These are phyloP conservation scores for Davidsoniella virescens DNA, from an alignment of 2,329 filamentous ascomycete genomes.

Conservation along the genomic window DNA sequence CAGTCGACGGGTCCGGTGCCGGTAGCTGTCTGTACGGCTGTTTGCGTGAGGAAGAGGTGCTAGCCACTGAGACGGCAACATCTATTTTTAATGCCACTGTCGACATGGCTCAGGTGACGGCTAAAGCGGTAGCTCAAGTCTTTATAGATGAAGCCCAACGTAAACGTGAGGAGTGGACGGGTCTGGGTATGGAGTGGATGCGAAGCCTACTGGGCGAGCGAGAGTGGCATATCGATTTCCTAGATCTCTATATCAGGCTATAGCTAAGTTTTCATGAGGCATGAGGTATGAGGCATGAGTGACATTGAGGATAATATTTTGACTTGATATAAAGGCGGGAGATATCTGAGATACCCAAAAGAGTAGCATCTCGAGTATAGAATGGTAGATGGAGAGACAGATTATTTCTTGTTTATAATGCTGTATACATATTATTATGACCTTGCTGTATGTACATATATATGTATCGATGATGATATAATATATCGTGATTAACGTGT, in stretches of 20 bases:
- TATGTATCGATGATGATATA: too few relatives aligned
- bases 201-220: constrained; percentile 63
- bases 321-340: too few relatives aligned
- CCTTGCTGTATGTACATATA: too few relatives aligned
- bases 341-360: too few relatives aligned
- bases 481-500: too few relatives aligned
- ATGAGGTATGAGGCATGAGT: background rate
- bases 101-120: constrained; percentile 52
- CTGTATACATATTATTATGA: too few relatives aligned
- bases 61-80: constrained; percentile 13
- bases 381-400: too few relatives aligned
- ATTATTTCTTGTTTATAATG: too few relatives aligned
- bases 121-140: constrained; percentile 47
- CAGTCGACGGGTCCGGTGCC: constrained; percentile 13
- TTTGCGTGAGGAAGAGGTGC: constrained; percentile 12
- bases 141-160: constrained; percentile 46
- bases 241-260: constrained; percentile 72
- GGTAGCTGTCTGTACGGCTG: constrained; percentile 12
- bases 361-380: too few relatives aligned
- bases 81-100: constrained; percentile 30
- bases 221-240: constrained; percentile 81
- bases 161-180: constrained; percentile 50
- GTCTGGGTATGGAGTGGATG: constrained; percentile 72
- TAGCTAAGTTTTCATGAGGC: constrained; percentile 23
- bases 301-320: too few relatives aligned